phyloP scores from a whole-genome alignment of 129 eudicot genomes.

The Flaveria trinervia region DNA sequence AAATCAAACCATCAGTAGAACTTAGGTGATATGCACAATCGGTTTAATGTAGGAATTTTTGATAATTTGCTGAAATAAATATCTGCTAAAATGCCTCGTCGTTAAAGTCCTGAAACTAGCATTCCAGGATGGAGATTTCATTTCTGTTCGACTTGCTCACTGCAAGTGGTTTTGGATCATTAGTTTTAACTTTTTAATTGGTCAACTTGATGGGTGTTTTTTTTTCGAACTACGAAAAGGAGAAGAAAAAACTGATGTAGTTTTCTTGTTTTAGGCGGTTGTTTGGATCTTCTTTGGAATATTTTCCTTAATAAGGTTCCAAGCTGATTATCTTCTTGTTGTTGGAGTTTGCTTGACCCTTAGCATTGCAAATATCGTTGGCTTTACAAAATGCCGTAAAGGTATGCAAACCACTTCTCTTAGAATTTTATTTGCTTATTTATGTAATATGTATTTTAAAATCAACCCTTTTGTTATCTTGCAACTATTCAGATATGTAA shows the following conservation, averaged over 20 bases:
- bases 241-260: not conserved
- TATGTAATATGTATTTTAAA: no score
- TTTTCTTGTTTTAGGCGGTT: conserved; percentile 61
- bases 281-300: conserved; percentile 80
- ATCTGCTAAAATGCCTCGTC: not conserved
- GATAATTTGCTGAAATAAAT: not conserved
- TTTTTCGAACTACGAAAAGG: not conserved
- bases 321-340: conserved; percentile 96
- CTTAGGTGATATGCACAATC: not conserved
- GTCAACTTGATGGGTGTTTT: not conserved
- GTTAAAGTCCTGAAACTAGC: conserved; percentile 11
- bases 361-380: conserved; percentile 89
- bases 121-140: conserved; percentile 16
- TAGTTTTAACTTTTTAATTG: conserved; percentile 4
- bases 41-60: not conserved
- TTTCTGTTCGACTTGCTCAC: not conserved
- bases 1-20: not conserved
- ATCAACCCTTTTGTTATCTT: no score
- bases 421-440: no score
- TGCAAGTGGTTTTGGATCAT: not conserved
- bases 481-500: no score
- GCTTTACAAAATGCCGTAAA: conserved; percentile 96
- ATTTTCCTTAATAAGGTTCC: conserved; percentile 94
- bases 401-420: conserved; percentile 36
- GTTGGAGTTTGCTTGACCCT: conserved; percentile 98